phyloP scores from a whole-genome alignment of 202 grass and related monocot genomes.

The Eragrostis tef region DNA sequence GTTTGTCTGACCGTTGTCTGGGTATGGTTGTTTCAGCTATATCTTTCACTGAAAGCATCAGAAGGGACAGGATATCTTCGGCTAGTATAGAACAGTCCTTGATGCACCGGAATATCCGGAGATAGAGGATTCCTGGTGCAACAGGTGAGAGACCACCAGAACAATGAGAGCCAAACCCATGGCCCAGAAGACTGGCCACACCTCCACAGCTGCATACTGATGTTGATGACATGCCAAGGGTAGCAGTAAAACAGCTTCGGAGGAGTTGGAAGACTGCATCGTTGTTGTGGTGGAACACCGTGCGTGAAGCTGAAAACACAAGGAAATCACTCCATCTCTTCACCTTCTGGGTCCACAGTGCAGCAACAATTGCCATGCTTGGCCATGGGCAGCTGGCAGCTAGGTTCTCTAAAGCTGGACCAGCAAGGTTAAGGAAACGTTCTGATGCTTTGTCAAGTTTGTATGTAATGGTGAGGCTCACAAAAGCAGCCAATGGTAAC shows the following conservation, averaged over 20 bases:
- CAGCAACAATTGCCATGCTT: conserved; percentile 92
- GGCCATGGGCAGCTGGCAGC: conserved; percentile 98
- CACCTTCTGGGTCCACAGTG: conserved; percentile 95
- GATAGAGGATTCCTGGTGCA: conserved; percentile 92
- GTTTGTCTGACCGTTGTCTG: conserved; percentile 54
- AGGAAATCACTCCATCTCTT: conserved; percentile 94
- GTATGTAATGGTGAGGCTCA: conserved; percentile 95
- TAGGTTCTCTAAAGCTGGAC: conserved; percentile 92
- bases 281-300: conserved; percentile 95
- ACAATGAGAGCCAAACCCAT: conserved; percentile 85
- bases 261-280: conserved; percentile 84
- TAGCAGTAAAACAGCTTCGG: conserved; percentile 77
- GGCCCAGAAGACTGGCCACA: conserved; percentile 86
- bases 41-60: conserved; percentile 87
- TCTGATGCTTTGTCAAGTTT: conserved; percentile 97
- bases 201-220: conserved; percentile 66
- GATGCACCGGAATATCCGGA: conserved; percentile 84
- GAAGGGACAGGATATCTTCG: conserved; percentile 69
- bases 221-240: conserved; percentile 65
- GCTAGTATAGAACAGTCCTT: conserved; percentile 89
- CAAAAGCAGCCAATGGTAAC: conserved; percentile 88
- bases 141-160: conserved; percentile 87
- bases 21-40: conserved; percentile 64
- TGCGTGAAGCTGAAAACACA: conserved; percentile 90
- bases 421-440: conserved; percentile 92